Evolutionary conservation across 2,329 filamentous ascomycete genomes (phyloP).

Genomic region (Exophiala oligosperma): DNA sequence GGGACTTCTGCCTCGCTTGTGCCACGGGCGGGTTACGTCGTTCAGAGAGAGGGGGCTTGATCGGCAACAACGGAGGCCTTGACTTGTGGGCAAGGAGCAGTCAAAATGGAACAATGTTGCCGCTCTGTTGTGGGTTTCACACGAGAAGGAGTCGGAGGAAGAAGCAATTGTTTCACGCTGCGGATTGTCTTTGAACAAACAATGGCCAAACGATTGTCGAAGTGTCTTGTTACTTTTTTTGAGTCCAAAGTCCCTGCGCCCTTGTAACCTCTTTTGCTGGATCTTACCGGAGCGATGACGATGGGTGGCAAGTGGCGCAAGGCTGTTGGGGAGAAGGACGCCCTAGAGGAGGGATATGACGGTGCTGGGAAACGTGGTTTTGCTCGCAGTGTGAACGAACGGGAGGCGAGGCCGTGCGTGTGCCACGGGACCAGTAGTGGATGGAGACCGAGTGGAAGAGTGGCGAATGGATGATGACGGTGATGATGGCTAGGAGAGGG

Average conservation of each 20-base stretch:
- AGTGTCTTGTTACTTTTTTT: too few species aligned
- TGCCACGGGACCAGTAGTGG: not conserved
- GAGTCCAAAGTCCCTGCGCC: too few species aligned
- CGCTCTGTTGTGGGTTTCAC: conserved; percentile 6
- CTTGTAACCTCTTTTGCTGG: too few species aligned
- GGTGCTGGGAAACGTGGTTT: not conserved
- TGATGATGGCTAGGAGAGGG: not conserved
- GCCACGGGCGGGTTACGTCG: conserved; percentile 2
- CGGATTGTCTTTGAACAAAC: not conserved
- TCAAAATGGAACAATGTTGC: conserved; percentile 2
- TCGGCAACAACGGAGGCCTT: conserved; percentile 14
- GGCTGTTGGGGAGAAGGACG: not conserved
- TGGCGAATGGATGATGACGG: not conserved
- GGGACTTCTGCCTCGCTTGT: not conserved
- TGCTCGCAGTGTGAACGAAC: not conserved
- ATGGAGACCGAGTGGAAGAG: not conserved
- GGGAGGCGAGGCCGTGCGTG: not conserved
- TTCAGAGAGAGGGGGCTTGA: conserved; percentile 8
- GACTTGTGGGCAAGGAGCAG: conserved; percentile 3
- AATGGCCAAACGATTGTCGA: too few species aligned
- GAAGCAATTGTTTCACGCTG: conserved; percentile 2
- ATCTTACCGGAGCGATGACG: not conserved
- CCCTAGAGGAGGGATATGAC: not conserved
- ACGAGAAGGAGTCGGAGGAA: not conserved
- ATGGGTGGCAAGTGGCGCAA: not conserved